Evolutionary conservation across 768 basidiomycete genomes (phyloP).

Genomic region (Auriscalpium microsporum): DNA sequence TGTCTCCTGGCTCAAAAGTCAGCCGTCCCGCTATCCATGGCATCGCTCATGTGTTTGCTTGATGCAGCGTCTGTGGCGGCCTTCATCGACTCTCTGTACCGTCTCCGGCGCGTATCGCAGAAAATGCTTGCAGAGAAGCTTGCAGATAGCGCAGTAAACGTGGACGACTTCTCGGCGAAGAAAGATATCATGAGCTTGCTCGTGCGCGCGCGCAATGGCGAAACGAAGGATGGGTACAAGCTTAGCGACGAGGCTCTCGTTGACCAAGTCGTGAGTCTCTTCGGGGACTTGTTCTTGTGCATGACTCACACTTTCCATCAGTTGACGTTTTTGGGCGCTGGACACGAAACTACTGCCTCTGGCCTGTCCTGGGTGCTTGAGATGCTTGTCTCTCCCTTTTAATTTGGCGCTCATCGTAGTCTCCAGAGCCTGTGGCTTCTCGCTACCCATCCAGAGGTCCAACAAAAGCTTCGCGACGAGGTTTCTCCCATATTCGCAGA

Average conservation of each 20-base stretch:
- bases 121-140: conserved; percentile 35
- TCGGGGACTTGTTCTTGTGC: neutral
- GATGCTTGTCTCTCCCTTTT: too few relatives aligned
- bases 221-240: conserved; percentile 25
- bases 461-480: conserved; percentile 46
- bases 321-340: conserved; percentile 43
- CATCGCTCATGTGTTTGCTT: neutral
- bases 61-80: conserved; percentile 7
- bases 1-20: neutral
- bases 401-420: neutral
- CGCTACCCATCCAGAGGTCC: conserved; percentile 40
- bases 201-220: conserved; percentile 32
- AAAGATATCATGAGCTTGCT: conserved; percentile 45
- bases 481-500: conserved; percentile 29
- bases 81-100: conserved; percentile 30
- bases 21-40: neutral
- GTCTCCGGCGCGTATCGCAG: conserved; percentile 32
- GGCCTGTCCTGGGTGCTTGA: conserved; percentile 41
- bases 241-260: conserved; percentile 43
- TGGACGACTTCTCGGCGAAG: conserved; percentile 33
- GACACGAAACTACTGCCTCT: conserved; percentile 36
- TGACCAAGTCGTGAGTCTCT: conserved; percentile 36
- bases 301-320: conserved; percentile 7
- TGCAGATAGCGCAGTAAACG: conserved; percentile 22
- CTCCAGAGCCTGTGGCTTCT: conserved; percentile 44